Conservation (phyloP, 306 rosid species). For the Gastrolobium bilobum region DNA sequence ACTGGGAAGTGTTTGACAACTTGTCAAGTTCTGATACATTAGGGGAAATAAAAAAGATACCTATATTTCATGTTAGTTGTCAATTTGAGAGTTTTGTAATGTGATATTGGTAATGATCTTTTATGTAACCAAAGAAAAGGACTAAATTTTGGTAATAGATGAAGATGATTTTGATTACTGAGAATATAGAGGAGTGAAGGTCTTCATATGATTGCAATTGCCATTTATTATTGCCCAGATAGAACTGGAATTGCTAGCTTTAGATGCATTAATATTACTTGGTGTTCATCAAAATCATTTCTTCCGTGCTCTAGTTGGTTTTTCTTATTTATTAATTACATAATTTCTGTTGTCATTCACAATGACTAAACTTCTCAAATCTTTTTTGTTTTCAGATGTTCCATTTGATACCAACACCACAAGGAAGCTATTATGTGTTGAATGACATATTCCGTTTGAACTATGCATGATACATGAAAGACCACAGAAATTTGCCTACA, state of each 20-base stretch:
- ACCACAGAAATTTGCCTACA: constrained; percentile 47
- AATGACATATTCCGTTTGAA: constrained; percentile 96
- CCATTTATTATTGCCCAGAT: neutral
- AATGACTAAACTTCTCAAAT: constrained; percentile 15
- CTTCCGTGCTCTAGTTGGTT: neutral
- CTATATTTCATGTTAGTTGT: neutral
- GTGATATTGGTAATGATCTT: neutral
- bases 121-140: neutral
- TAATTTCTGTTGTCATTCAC: neutral
- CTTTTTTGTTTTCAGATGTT: constrained; percentile 79
- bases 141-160: neutral
- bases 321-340: neutral
- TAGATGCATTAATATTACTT: neutral
- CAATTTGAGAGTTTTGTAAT: neutral
- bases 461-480: constrained; percentile 72
- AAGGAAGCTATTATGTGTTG: constrained; percentile 86
- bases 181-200: neutral
- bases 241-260: neutral
- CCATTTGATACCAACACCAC: constrained; percentile 96
- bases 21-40: neutral
- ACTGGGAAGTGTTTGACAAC: neutral
- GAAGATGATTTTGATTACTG: neutral
- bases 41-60: neutral
- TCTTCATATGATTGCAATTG: neutral
- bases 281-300: constrained; percentile 1